phyloP scores from a whole-genome alignment of 768 basidiomycete genomes.

The Lactifluus rugatus region DNA sequence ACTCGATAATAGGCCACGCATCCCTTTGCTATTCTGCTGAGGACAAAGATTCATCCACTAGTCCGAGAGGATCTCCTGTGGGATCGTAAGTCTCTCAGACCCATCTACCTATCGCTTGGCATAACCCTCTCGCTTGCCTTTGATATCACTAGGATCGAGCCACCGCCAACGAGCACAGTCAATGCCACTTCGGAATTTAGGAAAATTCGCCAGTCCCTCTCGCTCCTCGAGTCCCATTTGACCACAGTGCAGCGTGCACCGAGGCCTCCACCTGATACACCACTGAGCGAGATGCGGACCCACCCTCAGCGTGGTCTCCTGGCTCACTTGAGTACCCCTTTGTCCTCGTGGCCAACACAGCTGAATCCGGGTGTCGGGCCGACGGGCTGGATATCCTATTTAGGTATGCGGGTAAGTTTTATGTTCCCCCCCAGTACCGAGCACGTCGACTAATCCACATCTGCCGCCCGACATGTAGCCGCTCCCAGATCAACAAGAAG shows the following conservation, averaged over 20 bases:
- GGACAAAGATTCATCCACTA: conserved; percentile 16
- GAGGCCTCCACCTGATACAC: background rate
- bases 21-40: conserved; percentile 17
- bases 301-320: conserved; percentile 5
- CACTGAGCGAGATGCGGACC: background rate
- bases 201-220: conserved; percentile 19
- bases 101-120: too few relatives aligned
- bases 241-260: conserved; percentile 1
- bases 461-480: conserved; percentile 3
- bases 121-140: background rate
- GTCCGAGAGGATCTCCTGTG: conserved; percentile 9
- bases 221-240: conserved; percentile 18
- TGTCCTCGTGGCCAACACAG: conserved; percentile 14
- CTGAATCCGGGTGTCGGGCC: conserved; percentile 16
- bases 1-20: conserved; percentile 15
- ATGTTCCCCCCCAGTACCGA: background rate
- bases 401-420: conserved; percentile 16
- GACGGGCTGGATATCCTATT: conserved; percentile 18
- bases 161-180: conserved; percentile 4
- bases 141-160: background rate
- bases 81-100: conserved; percentile 5
- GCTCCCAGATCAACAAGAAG: conserved; percentile 14
- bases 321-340: conserved; percentile 8
- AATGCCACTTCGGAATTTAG: conserved; percentile 18
- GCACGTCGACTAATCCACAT: background rate